Percentiles rank a stretch among this genome's conserved stretches.
Evolutionary conservation across 345 rosid genomes (phyloP).

Genomic region (Hibiscus tridactylites): DNA sequence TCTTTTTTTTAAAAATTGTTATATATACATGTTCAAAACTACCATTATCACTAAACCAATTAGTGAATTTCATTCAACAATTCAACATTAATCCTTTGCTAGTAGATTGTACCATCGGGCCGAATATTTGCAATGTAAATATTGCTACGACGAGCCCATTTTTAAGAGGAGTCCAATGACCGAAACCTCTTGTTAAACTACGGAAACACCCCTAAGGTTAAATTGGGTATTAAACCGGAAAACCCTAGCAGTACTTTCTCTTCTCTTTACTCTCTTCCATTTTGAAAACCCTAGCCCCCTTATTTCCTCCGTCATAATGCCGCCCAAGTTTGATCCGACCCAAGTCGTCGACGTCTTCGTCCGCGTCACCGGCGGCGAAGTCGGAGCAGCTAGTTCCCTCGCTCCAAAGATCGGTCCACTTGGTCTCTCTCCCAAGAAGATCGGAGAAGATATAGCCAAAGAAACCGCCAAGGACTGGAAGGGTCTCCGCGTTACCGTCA

Average conservation of each 20-base stretch:
- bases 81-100: no score
- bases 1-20: no score
- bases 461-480: slow-evolving; percentile 72
- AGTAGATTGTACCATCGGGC: no score
- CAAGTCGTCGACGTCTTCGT: slow-evolving; percentile 61
- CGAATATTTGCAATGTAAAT: no score
- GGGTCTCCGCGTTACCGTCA: slow-evolving; percentile 58
- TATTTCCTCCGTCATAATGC: slow-evolving; percentile 26
- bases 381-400: slow-evolving; percentile 56
- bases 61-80: no score
- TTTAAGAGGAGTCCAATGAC: background rate
- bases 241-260: slow-evolving; percentile 20
- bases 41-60: no score
- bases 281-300: slow-evolving; percentile 7
- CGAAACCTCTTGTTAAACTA: background rate
- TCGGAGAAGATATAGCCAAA: slow-evolving; percentile 59
- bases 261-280: background rate
- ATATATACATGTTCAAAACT: no score
- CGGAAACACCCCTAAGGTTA: background rate
- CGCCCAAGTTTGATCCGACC: slow-evolving; percentile 63
- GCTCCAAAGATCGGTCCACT: slow-evolving; percentile 44
- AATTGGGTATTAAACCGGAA: background rate
- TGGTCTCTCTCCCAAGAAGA: slow-evolving; percentile 39
- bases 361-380: slow-evolving; percentile 66
- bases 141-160: no score